These are phyloP conservation scores for Pseudonitzschia pungens DNA, from an alignment of 108 stramenopile genomes.

Conservation along the genomic window DNA sequence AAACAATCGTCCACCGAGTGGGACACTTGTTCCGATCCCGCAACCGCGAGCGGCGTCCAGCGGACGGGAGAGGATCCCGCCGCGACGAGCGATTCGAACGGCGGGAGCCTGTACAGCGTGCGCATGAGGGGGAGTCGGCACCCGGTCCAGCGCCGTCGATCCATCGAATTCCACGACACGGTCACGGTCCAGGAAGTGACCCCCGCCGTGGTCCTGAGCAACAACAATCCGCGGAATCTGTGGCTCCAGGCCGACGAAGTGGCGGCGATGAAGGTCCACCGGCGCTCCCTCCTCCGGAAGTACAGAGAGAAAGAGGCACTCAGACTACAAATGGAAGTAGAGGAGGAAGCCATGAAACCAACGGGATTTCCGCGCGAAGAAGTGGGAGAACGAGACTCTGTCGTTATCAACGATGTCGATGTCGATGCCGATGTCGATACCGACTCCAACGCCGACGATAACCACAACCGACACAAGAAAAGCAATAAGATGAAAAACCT, in stretches of 20 bases:
- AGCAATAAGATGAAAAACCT: background rate
- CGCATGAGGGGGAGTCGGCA: slow-evolving; percentile 17
- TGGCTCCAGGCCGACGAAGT: slow-evolving; percentile 37
- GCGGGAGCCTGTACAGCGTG: background rate
- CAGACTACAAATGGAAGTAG: background rate
- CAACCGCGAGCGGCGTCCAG: too few relatives aligned
- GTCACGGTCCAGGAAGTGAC: slow-evolving; percentile 33
- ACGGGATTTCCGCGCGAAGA: background rate
- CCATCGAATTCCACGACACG: slow-evolving; percentile 22
- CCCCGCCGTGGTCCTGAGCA: background rate
- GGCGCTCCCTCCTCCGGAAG: slow-evolving; percentile 15
- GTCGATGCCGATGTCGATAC: too few relatives aligned
- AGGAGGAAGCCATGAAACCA: background rate
- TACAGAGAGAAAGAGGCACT: slow-evolving; percentile 15
- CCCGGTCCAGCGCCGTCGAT: slow-evolving; percentile 27
- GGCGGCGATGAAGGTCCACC: slow-evolving; percentile 21
- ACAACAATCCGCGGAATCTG: slow-evolving; percentile 14
- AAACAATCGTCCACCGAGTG: background rate
- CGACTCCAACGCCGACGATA: background rate
- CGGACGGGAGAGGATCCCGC: too few relatives aligned
- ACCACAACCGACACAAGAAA: background rate
- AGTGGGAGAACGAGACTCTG: background rate
- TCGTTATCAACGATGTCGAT: too few relatives aligned
- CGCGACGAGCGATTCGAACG: too few relatives aligned
- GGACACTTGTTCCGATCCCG: too few relatives aligned